phyloP scores from a whole-genome alignment of 768 basidiomycete species.

The Mycena filopes region DNA sequence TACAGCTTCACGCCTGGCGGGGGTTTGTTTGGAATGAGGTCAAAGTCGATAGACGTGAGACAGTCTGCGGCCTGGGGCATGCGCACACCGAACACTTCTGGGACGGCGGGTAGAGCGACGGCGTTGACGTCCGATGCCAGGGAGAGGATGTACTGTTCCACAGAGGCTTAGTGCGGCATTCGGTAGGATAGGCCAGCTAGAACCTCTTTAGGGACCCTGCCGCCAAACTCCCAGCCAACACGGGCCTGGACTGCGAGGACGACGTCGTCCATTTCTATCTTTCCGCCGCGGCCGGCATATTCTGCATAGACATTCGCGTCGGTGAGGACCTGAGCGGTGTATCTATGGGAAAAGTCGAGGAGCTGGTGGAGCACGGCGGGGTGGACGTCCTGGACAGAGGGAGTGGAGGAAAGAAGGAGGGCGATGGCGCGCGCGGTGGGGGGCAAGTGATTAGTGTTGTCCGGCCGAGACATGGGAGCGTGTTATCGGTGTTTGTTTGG shows the following conservation, averaged over 20 bases:
- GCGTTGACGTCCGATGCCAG: slow-evolving; percentile 88
- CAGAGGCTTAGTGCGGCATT: slow-evolving; percentile 1
- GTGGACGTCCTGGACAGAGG: slow-evolving; percentile 86
- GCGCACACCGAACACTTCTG: slow-evolving; percentile 88
- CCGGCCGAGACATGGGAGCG: slow-evolving; percentile 56
- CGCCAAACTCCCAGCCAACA: slow-evolving; percentile 93
- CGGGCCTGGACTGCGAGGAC: slow-evolving; percentile 86
- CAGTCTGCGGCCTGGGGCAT: slow-evolving; percentile 78
- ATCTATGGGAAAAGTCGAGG: slow-evolving; percentile 87
- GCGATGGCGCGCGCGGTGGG: slow-evolving; percentile 88
- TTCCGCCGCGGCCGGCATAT: slow-evolving; percentile 81
- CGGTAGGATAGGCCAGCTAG: slow-evolving; percentile 1
- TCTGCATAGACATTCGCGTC: slow-evolving; percentile 91
- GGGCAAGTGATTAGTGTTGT: slow-evolving; percentile 65
- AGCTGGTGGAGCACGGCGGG: slow-evolving; percentile 89
- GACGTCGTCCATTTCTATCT: slow-evolving; percentile 86
- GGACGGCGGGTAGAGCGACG: slow-evolving; percentile 82
- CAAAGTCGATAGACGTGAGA: slow-evolving; percentile 85
- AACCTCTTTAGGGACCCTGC: slow-evolving; percentile 90
- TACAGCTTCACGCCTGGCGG: slow-evolving; percentile 81
- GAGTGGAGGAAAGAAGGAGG: slow-evolving; percentile 83
- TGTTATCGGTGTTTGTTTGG: neutral
- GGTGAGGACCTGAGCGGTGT: slow-evolving; percentile 83
- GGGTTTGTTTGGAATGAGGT: slow-evolving; percentile 86
- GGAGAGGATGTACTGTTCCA: slow-evolving; percentile 74